These are phyloP conservation scores for Cornus suecica DNA, from an alignment of 148 eudicot genomes.

Conservation along the genomic window DNA sequence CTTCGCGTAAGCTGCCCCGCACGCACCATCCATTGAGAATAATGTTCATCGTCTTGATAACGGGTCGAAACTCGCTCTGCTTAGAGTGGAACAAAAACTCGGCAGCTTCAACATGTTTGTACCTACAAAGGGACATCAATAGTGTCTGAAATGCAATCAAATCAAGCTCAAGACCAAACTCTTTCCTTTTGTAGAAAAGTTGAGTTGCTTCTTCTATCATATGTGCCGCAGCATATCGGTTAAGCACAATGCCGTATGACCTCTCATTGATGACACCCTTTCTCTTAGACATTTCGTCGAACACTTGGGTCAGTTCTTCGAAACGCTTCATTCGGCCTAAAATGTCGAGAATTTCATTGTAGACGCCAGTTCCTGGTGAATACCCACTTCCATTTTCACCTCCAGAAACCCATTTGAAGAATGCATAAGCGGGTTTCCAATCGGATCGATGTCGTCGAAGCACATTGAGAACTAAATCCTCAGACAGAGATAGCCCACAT, in stretches of 20 bases:
- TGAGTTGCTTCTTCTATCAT: constrained; percentile 57
- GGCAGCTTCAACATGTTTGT: constrained; percentile 76
- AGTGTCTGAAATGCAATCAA: constrained; percentile 65
- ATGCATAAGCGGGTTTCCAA: constrained; percentile 58
- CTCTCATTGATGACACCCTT: constrained; percentile 43
- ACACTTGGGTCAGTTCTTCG: constrained; percentile 45
- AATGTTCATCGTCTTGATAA: constrained; percentile 72
- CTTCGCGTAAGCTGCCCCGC: constrained; percentile 62
- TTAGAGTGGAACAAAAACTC: constrained; percentile 61
- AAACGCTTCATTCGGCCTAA: constrained; percentile 67
- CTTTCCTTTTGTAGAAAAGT: constrained; percentile 52
- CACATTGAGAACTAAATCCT: constrained; percentile 56
- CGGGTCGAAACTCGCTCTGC: constrained; percentile 42
- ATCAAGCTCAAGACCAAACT: constrained; percentile 54
- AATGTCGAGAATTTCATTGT: constrained; percentile 64
- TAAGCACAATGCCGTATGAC: constrained; percentile 59
- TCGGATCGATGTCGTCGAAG: constrained; percentile 61
- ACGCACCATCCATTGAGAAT: constrained; percentile 89
- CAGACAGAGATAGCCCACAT: constrained; percentile 30
- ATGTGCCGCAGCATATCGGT: constrained; percentile 71
- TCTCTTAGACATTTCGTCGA: constrained; percentile 72
- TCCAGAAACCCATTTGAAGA: constrained; percentile 63
- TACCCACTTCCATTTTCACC: constrained; percentile 32
- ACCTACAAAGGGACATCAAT: constrained; percentile 58
- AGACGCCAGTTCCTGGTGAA: constrained; percentile 36